Base-by-base conservation (phyloP, 306 rosid species). In the Cucumis sativus region DNA sequence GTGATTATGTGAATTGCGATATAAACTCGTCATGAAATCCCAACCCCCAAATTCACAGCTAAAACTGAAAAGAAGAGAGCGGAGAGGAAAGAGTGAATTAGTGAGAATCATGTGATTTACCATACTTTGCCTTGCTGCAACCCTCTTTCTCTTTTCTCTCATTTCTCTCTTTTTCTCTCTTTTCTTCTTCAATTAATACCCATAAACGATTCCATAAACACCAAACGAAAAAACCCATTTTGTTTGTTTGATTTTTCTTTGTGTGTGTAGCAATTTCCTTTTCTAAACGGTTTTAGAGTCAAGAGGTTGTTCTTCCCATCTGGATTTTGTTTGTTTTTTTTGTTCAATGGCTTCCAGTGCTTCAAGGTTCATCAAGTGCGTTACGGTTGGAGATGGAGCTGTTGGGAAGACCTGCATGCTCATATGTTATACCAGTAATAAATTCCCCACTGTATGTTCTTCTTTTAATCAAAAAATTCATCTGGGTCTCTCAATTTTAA, bases 391-490 rank as follows among this genome's bases (percentile, higher is more conserved):
- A 75, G 98, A 92, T 74, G 98, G 98, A 35, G 96, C 96, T 75
- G 96, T 92, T 10, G 98, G 98, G 39, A 92, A 92, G 83, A 92
- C 98, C 57, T 90, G 94, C 86, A 92, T 92, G 98, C 98, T 92
- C 15, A 92, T 92, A 45, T 92, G 96, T 88, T 92, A 92, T 45
- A 90, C 98, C n/a, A 92, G 92, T 77, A 90, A 92, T 86, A 92
- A 88, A 77, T 92, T 92, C 60, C 98, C 98, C 67, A 92, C 96
- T 49, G 98, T 92, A 84, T 62, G 88, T 51, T 80, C 69, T 82
- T 68, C 10, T 45, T 54, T 83, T 58, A 56, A 41, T 60, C 70
- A 60, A 68, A 51, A 82, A 55, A 74, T 88, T 81, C 83, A 79
- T 82, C 76, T 20, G 81, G 84, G 59, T 83, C 23, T 66, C 51